Conservation (phyloP, 331 rosid species). For the Erythrophleum ivorense region DNA sequence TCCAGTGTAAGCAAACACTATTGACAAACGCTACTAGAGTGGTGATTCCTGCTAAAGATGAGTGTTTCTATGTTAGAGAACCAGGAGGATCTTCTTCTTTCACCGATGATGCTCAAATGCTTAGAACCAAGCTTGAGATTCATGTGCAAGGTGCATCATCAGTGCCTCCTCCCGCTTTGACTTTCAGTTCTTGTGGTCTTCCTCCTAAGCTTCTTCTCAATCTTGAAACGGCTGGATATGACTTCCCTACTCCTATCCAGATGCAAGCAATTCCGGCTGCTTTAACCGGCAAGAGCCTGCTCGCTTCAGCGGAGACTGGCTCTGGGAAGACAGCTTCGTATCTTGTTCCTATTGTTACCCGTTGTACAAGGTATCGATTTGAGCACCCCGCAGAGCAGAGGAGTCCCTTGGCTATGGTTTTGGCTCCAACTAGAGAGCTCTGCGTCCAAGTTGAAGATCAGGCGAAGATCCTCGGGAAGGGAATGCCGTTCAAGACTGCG, state of each 20-base stretch:
- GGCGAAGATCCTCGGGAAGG: slow-evolving; percentile 76
- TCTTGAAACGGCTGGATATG: slow-evolving; percentile 71
- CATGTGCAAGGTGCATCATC: slow-evolving; percentile 66
- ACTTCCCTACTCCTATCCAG: slow-evolving; percentile 80
- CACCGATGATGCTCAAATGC: slow-evolving; percentile 56
- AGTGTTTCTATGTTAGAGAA: slow-evolving; percentile 73
- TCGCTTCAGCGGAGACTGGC: slow-evolving; percentile 76
- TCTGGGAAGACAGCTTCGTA: slow-evolving; percentile 82
- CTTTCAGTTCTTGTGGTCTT: slow-evolving; percentile 61
- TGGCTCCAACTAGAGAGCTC: slow-evolving; percentile 84
- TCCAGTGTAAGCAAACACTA: slow-evolving; percentile 70
- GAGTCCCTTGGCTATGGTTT: slow-evolving; percentile 70
- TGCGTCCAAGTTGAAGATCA: slow-evolving; percentile 76
- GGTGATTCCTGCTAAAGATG: slow-evolving; percentile 61
- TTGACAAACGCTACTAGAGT: slow-evolving; percentile 42
- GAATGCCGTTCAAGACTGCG: slow-evolving; percentile 80
- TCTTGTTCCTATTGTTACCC: slow-evolving; percentile 67
- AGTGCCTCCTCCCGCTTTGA: no score
- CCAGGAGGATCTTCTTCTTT: no score
- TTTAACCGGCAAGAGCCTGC: slow-evolving; percentile 61
- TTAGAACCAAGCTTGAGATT: slow-evolving; percentile 66
- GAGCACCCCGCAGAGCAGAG: slow-evolving; percentile 41
- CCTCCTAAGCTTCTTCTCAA: slow-evolving; percentile 69
- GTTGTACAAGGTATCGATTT: slow-evolving; percentile 49
- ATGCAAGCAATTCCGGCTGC: slow-evolving; percentile 92